Evolutionary conservation across 2,329 filamentous ascomycete genomes (phyloP), one percentile per base, ranked within the genome.

Genomic region (Alternaria solani): DNA sequence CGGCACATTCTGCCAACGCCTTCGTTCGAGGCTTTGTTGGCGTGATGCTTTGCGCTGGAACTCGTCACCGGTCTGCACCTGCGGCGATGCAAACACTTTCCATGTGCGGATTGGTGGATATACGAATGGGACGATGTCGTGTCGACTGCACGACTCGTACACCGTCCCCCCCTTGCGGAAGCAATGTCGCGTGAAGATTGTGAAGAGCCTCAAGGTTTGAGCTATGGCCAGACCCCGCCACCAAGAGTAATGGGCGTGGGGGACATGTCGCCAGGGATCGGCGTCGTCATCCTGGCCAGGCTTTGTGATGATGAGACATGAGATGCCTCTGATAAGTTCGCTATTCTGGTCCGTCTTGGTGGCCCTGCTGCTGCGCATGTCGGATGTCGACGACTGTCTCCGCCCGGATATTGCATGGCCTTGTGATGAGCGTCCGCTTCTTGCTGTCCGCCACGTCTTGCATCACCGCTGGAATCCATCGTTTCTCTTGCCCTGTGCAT

Each of bases 401-500:
- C 57, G 65, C 55, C 66, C 67, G 72, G 71, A 69, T 71, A 62
- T 51, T 61, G 61, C 57, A 61, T 68, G 67, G 59, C 69, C 70
- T 73, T 66, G 70, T 76, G 74, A 74, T 66, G 49, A 23, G 42
- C 28, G 36, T 59, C 60, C 61, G 55, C 59, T 63, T 38, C 60
- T 60, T 56, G 51, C 59, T 44, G 57, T 58, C 64, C 76, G 73
- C 76, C 75, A 78, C 74, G 73, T 77, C 71, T 74, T 69, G 68
- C 71, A 68, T 66, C 64, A 41, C 62, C 53, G 63, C 57, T 64
- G 54, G 59, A 59, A 44, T 51, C 47, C 44, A 47, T 59, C 51
- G 51, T 63, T 63, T 63, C 59, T 66, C 52, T 66, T 67, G 64
- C 65, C 59, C 65, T 69, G 63, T 70, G 66, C 67, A 67, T 71